Evolutionary conservation across 805 yeast species (phyloP), one percentile per base, ranked within the genome.

Genomic region (Candida taoyuanica): DNA sequence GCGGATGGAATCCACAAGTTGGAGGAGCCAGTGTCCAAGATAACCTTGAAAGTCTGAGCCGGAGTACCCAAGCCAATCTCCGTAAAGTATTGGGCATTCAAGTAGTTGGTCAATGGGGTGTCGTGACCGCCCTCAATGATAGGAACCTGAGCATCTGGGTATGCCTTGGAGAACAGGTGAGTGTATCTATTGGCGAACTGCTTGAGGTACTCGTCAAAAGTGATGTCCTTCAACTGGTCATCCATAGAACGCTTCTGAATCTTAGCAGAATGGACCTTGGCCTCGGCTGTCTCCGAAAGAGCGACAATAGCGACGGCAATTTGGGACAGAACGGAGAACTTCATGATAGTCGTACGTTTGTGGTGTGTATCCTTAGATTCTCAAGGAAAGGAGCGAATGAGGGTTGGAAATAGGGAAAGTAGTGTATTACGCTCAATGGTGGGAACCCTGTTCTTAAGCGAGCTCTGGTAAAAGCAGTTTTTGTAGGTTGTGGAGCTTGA

Each of bases 1-100:
- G 71, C 50, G 44, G 94, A 76, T 38, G 98, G 98, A 47, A 93
- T 87, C 98, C 98, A 93, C 68, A 93, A 72, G 66, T 93, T 93
- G 31, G 97, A 85, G 31, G 96, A 85, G 29, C 98, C 98, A 18
- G 98, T 91, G 65, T 93, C 98, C 56, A 93, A 72, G 47, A 93
- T 78, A 35, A 93, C 98, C 72, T 91, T 91, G 67, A 93, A 93
- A 14, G 75, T 62, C 70, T 93, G 98, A 34, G 85, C 86, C 8
- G 98, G 98, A 29, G 96, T 84, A 52, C 98, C 98, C 42, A 93
- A 57, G 41, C 78, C 70, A 53, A 93, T 85, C 58, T 91, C 97
- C 31, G 98, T 83, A 62, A 74, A 93, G 67, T 93, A 91, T 68
- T 93, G 98, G 30, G 98, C 98, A 62, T 93, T 93, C 67, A 86